Evolutionary conservation across 192 early-diverging fungal genomes (phyloP).

Genomic region (Linnemannia hyalina): DNA sequence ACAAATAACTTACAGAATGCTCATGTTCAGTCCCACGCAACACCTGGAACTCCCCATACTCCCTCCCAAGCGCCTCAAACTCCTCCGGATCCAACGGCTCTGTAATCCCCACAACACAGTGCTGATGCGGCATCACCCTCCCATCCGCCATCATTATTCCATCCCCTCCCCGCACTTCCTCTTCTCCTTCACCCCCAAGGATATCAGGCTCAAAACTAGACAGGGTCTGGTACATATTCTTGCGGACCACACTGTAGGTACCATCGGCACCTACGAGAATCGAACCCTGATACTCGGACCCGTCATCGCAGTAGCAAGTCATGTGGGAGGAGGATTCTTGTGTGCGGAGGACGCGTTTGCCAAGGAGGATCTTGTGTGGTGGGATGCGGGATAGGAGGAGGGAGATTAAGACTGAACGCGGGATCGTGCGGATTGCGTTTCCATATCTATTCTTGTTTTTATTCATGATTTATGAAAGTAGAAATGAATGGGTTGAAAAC

Average conservation of each 20-base stretch:
- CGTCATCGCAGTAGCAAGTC: conserved; percentile 16
- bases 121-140: conserved; percentile 11
- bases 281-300: not conserved
- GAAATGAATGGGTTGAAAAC: not conserved
- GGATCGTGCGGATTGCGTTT: conserved; percentile 12
- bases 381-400: not conserved
- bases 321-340: not conserved
- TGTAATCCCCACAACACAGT: conserved; percentile 12
- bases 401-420: not conserved
- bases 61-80: not conserved
- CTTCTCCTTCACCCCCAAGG: not conserved
- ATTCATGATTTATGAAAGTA: too few relatives aligned
- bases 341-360: conserved; percentile 14
- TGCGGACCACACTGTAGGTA: conserved; percentile 4
- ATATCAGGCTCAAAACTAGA: not conserved
- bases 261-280: conserved; percentile 19
- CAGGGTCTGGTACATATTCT: not conserved
- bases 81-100: conserved; percentile 7
- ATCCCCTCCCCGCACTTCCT: not conserved
- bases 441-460: not conserved
- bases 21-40: not conserved
- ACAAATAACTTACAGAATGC: conserved; percentile 4
- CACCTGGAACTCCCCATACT: conserved; percentile 14
- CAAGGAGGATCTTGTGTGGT: not conserved
- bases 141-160: not conserved